phyloP scores from a whole-genome alignment of 106 monocot species.

The Iris macrosiphon region DNA sequence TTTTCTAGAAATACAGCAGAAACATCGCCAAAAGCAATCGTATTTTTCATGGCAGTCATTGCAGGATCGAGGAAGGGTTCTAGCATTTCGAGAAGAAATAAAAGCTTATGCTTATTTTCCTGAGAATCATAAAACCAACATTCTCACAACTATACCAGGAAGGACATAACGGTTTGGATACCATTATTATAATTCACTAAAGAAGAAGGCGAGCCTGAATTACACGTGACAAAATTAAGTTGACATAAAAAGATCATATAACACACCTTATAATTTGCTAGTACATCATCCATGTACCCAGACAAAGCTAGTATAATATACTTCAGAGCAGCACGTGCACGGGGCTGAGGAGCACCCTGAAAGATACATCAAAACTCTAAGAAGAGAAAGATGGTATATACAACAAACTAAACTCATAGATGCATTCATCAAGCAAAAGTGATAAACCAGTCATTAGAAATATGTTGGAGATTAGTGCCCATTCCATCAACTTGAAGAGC shows the following conservation, averaged over 20 bases:
- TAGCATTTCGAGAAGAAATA: constrained; percentile 97
- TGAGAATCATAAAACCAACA: constrained; percentile 18
- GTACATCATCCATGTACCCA: constrained; percentile 91
- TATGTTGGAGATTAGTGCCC: too few species aligned
- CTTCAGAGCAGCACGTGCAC: constrained; percentile 72
- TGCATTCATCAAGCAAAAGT: too few species aligned
- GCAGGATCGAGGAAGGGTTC: constrained; percentile 87
- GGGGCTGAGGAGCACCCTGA: constrained; percentile 50
- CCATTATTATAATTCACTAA: too few species aligned
- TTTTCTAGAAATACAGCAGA: constrained; percentile 49
- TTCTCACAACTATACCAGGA: too few species aligned
- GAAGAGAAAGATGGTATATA: constrained; percentile 1
- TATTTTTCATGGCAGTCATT: constrained; percentile 31
- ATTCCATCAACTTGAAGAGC: too few species aligned
- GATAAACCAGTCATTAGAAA: too few species aligned
- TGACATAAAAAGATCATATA: too few species aligned
- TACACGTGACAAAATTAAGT: too few species aligned
- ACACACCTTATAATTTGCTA: constrained; percentile 78
- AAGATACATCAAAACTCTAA: constrained; percentile 7
- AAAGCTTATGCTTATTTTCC: constrained; percentile 80
- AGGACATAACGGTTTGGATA: too few species aligned
- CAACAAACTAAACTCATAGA: neutral
- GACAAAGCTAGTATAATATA: constrained; percentile 81
- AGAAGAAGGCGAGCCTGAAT: too few species aligned
- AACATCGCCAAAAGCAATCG: constrained; percentile 58